Evolutionary conservation across 108 stramenopile species (phyloP).

Genomic region (Cyclotella atomus): DNA sequence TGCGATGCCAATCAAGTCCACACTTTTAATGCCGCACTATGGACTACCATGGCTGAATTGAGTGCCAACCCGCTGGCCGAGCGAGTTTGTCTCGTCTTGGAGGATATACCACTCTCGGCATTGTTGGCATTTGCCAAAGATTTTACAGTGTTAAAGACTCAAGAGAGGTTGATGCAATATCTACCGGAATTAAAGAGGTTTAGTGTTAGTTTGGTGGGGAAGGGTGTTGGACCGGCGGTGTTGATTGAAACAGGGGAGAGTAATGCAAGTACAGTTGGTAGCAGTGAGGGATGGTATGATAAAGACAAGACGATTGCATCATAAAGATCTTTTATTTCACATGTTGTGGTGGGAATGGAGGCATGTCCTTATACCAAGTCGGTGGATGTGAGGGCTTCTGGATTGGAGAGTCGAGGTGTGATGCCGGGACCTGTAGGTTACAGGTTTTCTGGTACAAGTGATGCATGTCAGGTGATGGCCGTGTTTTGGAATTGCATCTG

Average conservation of each 20-base stretch:
- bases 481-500: constrained; percentile 82
- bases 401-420: constrained; percentile 46
- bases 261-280: constrained; percentile 38
- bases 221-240: constrained; percentile 78
- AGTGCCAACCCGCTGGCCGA: constrained; percentile 37
- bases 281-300: constrained; percentile 26
- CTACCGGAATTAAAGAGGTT: constrained; percentile 74
- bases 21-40: constrained; percentile 73
- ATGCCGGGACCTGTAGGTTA: constrained; percentile 60
- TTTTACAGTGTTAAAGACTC: constrained; percentile 66
- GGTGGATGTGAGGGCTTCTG: constrained; percentile 43
- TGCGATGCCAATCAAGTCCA: constrained; percentile 75
- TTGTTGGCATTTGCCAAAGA: constrained; percentile 71
- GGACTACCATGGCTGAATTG: constrained; percentile 86
- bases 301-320: constrained; percentile 58
- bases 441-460: constrained; percentile 51
- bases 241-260: constrained; percentile 60
- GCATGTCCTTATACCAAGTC: constrained; percentile 58
- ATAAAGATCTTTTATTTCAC: constrained; percentile 66
- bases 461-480: constrained; percentile 60
- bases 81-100: constrained; percentile 72
- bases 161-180: constrained; percentile 55
- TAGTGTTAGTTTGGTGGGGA: constrained; percentile 67
- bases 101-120: constrained; percentile 66
- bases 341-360: constrained; percentile 55